Evolutionary conservation across 1,139 yeast species (phyloP), one percentile per base, ranked within the genome.

Genomic region (Hyphopichia fennica): DNA sequence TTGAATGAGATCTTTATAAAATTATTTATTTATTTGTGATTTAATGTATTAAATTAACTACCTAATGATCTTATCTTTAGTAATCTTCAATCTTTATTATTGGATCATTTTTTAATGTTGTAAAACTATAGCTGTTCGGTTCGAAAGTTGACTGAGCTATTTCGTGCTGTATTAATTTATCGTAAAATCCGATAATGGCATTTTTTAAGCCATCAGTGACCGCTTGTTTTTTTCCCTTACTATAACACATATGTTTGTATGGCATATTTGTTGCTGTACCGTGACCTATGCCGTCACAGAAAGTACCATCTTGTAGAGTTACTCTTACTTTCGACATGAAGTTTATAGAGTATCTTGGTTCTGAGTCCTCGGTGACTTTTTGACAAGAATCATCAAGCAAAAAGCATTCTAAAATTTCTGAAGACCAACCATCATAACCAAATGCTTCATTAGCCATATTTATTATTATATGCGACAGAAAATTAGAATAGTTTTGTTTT

Each of bases 371-470:
- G 3, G 17, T n/a, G 17, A 8, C 30, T 5, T 14, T 15, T 11
- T 31, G 13, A 25, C 28, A 25, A 10, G 38, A 37, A 31, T 49
- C 55, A 13, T 40, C 54, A 34, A 68, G 65, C 15, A 63, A 50
- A 2, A 60, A 53, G 37, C 65, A 55, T 11, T 61, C 62, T 22
- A 67, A 48, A 9, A 85, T 62, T 44, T 70, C 72, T 1, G 81
- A 71, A 19, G 76, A 69, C 95, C 95, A 86, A 23, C 89, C 90
- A 41, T 73, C 62, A 50, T 64, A 73, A 2, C 91, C 93, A 65
- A 84, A 85, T 3, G 77, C 68, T 34, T 74, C 79, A 53, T 86
- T 86, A 3, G 90, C 87, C 25, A 81, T 56, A 19, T 64, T 64
- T 35, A 82, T 66, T 3, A 80, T 69, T 31, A 64, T 43, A 17